Conservation (phyloP, 129 eudicot genomes). For the Sambucus nigra region DNA sequence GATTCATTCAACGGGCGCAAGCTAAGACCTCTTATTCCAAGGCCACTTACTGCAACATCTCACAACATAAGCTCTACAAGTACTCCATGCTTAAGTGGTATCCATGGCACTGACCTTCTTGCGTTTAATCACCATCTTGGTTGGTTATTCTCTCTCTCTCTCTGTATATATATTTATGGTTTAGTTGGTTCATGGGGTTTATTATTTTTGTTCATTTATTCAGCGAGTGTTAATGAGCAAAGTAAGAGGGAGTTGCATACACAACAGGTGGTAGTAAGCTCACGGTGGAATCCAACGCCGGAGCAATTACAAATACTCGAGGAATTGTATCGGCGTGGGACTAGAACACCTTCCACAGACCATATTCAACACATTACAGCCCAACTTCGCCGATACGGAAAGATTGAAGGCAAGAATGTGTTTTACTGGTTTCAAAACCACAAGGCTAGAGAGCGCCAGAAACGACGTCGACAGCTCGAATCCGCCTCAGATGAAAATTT, state of each 20-base stretch:
- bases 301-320: slow-evolving; percentile 76
- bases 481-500: slow-evolving; percentile 14
- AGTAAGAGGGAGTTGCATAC: slow-evolving; percentile 41
- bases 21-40: slow-evolving; percentile 51
- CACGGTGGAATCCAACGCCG: slow-evolving; percentile 86
- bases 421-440: slow-evolving; percentile 93
- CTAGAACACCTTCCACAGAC: slow-evolving; percentile 72
- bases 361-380: slow-evolving; percentile 81
- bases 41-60: slow-evolving; percentile 20
- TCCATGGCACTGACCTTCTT: slow-evolving; percentile 31
- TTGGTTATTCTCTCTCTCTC: slow-evolving; percentile 1
- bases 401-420: slow-evolving; percentile 83
- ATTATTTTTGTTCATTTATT: neutral
- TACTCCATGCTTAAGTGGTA: slow-evolving; percentile 11
- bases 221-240: slow-evolving; percentile 34
- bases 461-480: slow-evolving; percentile 75
- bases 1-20: slow-evolving; percentile 43
- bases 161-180: no score
- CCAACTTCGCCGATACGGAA: slow-evolving; percentile 66
- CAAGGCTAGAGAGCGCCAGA: slow-evolving; percentile 82
- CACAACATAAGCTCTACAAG: neutral
- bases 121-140: slow-evolving; percentile 52
- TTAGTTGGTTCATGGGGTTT: no score
- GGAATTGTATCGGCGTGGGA: slow-evolving; percentile 65
- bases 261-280: slow-evolving; percentile 63